Evolutionary conservation across 2,329 filamentous ascomycete species (phyloP), one percentile per base, ranked within the genome.

Genomic region (Gaeumannomyces sp.): DNA sequence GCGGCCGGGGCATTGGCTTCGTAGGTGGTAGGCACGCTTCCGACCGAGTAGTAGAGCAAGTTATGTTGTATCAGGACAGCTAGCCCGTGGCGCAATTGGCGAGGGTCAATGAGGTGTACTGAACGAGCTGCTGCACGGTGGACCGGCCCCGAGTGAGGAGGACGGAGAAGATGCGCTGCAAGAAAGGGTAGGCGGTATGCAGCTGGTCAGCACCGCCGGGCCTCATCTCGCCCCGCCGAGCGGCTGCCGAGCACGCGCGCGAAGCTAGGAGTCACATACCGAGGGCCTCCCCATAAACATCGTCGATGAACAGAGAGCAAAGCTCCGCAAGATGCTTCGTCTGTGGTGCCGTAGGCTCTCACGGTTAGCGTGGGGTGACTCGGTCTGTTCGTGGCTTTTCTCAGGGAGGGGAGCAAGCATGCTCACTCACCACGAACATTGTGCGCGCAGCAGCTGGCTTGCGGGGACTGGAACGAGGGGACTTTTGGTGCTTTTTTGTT

Each of bases 211-310:
- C 45, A 53, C n/a, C 45, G 22, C n/a, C 10, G 45, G 19, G n/a
- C 10, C 45, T 25, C 13, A 25, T 53, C 45, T 53, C 7, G 22
- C 22, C 0, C 45, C 5, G 7, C 62, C 7, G 22, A 53, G 19
- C 22, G 19, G 19, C 19, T 25, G 45, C 50, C 58, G 50, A 63
- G 60, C 45, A 60, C 35, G 62, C 59, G 64, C 28, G 59, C 28
- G 7, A 25, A 29, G 28, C 22, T n/a, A 33, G 11, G 16, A 58
- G 56, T 56, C 7, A 53, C 89, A 73, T 90, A 97, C 94, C 75
- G 92, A 92, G 68, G 93, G 92, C 66, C 79, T 96, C 91, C 74
- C 95, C 95, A 76, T 95, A 94, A 66, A 91, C 84, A 75, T 97
- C 93, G 74, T 93, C 88, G 68, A 98, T 89, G 68, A 97, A 85